Conservation (phyloP, 306 rosid species). For the Fagus crenata region DNA sequence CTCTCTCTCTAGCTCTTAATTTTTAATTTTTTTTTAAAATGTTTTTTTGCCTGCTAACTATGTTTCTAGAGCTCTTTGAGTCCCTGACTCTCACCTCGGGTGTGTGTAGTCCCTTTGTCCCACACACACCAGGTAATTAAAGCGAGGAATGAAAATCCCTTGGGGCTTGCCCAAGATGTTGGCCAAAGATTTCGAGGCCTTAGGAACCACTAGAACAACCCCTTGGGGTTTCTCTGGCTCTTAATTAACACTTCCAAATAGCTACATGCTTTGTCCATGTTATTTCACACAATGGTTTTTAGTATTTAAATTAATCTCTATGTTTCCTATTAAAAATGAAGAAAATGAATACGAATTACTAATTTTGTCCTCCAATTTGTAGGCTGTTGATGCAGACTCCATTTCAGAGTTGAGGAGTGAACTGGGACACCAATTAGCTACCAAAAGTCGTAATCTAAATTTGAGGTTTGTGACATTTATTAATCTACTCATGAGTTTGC, state of each 20-base stretch:
- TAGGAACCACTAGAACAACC: too few relatives aligned
- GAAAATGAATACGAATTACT: conserved; percentile 2
- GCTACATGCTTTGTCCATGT: background rate
- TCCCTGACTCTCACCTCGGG: too few relatives aligned
- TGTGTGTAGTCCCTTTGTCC: too few relatives aligned
- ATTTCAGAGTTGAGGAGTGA: conserved; percentile 76
- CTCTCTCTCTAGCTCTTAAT: background rate
- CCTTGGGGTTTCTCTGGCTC: too few relatives aligned
- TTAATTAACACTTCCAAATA: background rate
- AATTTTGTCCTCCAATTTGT: conserved; percentile 25
- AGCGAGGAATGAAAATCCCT: too few relatives aligned
- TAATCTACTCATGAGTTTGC: background rate
- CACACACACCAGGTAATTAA: too few relatives aligned
- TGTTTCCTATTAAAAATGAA: background rate
- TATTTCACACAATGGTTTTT: background rate
- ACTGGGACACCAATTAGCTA: conserved; percentile 81
- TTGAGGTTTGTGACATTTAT: conserved; percentile 56
- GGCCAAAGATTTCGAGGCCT: too few relatives aligned
- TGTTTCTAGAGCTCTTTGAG: too few relatives aligned
- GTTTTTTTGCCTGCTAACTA: too few relatives aligned
- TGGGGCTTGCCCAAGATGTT: too few relatives aligned
- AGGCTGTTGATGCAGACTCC: conserved; percentile 79
- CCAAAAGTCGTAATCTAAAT: conserved; percentile 58
- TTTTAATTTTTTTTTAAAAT: too few relatives aligned
- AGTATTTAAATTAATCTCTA: background rate